These are phyloP conservation scores for Echites panduratus DNA, from an alignment of 257 asterid species.

Conservation along the genomic window DNA sequence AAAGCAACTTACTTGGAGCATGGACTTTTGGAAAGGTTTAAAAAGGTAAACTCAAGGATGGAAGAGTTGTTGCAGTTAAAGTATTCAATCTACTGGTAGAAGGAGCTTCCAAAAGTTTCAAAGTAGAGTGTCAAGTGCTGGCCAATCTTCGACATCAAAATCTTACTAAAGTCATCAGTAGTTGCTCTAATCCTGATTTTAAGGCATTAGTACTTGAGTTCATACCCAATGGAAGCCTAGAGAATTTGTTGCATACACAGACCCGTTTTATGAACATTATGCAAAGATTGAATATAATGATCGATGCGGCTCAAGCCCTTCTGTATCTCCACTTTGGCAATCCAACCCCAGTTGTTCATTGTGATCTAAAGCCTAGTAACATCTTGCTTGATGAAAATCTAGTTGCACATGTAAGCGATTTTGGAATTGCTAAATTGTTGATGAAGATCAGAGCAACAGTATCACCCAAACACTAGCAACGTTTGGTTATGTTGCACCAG, in stretches of 20 bases:
- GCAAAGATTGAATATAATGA: neutral
- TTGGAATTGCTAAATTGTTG: constrained; percentile 14
- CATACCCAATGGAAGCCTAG: constrained; percentile 15
- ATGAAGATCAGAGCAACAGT: neutral
- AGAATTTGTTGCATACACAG: constrained; percentile 8
- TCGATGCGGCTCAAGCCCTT: neutral
- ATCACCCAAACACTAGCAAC: constrained; percentile 7
- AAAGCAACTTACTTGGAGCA: constrained; percentile 15
- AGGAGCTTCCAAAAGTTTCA: constrained; percentile 12
- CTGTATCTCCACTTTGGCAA: constrained; percentile 6
- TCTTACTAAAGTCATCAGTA: no score
- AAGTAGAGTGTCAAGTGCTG: constrained; percentile 4
- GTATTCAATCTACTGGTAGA: constrained; percentile 13
- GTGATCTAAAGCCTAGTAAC: constrained; percentile 17
- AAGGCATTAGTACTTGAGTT: constrained; percentile 13
- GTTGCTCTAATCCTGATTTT: constrained; percentile 4
- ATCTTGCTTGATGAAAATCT: constrained; percentile 10
- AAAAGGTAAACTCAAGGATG: constrained; percentile 12
- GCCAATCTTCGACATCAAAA: no score
- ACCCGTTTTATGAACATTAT: neutral
- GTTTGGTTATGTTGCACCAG: no score
- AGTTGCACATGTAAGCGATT: constrained; percentile 10
- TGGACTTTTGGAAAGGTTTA: constrained; percentile 21
- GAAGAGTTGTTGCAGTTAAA: constrained; percentile 12
- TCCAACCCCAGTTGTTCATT: constrained; percentile 9